A percentile compares a stretch with the other conserved stretches of the same genome.
Evolutionary conservation across 495 filamentous ascomycete genomes (phyloP).

Genomic region (Talaromyces stipitatus): DNA sequence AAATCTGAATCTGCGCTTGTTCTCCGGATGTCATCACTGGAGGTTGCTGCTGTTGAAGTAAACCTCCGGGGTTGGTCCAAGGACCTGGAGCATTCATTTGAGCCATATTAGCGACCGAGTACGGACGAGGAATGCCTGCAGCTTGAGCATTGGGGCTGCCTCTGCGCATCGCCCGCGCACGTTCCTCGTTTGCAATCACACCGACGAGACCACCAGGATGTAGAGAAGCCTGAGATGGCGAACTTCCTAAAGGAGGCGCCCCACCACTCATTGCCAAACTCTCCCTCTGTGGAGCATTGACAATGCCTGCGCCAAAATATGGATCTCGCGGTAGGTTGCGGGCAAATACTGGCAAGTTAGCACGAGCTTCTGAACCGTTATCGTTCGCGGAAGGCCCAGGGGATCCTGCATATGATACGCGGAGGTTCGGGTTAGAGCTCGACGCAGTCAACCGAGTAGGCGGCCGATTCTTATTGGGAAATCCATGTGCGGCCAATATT

Average conservation of each 20-base stretch:
- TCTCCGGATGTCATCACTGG: constrained; percentile 46
- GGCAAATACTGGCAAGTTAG: constrained; percentile 73
- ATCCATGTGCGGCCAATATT: constrained; percentile 86
- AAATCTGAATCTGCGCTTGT: constrained; percentile 74
- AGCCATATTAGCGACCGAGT: constrained; percentile 41
- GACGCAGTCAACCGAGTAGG: constrained; percentile 62
- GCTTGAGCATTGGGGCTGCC: constrained; percentile 65
- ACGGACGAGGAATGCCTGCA: constrained; percentile 32
- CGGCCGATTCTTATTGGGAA: constrained; percentile 74
- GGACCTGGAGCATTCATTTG: constrained; percentile 25
- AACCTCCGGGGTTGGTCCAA: constrained; percentile 16
- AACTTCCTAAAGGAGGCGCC: constrained; percentile 30
- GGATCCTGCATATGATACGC: constrained; percentile 31
- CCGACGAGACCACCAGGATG: constrained; percentile 73
- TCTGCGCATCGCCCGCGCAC: constrained; percentile 64
- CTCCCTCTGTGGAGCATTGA: constrained; percentile 68
- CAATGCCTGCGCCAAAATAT: constrained; percentile 75
- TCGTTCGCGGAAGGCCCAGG: constrained; percentile 34
- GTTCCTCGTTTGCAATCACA: constrained; percentile 84
- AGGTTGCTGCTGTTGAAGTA: constrained; percentile 8
- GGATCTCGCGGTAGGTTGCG: constrained; percentile 81
- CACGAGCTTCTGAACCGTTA: constrained; percentile 34
- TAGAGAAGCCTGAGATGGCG: constrained; percentile 20
- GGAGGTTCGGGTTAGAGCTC: constrained; percentile 49
- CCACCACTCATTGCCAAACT: constrained; percentile 62